A percentile compares a stretch with the other conserved stretches of the same genome.
phyloP scores from a whole-genome alignment of 2,329 filamentous ascomycete genomes.

The Neofusicoccum kwambonambiense region DNA sequence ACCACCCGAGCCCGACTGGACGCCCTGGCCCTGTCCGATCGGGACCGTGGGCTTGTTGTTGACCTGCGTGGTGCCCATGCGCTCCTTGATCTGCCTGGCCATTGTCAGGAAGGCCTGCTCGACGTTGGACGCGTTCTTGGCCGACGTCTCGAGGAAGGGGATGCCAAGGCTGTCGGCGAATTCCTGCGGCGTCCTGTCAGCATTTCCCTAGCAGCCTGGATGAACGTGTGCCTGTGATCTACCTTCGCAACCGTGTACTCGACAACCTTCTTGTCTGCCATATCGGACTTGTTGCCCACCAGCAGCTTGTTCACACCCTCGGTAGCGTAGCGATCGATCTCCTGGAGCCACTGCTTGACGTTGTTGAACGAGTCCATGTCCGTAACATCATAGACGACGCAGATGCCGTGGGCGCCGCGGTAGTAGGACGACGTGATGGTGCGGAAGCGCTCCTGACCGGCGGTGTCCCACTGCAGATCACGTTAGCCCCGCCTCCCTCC shows the following conservation, averaged over 20 bases:
- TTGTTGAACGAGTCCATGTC: constrained; percentile 99
- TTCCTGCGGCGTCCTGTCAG: constrained; percentile 61
- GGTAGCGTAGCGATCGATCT: constrained; percentile 98
- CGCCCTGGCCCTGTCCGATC: constrained; percentile 90
- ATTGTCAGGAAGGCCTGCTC: constrained; percentile 99
- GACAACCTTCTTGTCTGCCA: constrained; percentile 99
- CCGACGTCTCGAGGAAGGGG: constrained; percentile 98
- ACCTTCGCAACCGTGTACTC: constrained; percentile 99
- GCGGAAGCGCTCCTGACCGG: constrained; percentile 98
- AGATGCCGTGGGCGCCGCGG: constrained; percentile 97
- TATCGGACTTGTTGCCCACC: constrained; percentile 99
- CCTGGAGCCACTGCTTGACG: constrained; percentile 99
- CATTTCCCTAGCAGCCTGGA: background rate
- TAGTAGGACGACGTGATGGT: constrained; percentile 99
- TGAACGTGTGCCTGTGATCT: constrained; percentile 34
- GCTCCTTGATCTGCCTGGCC: constrained; percentile 99
- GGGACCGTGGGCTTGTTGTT: constrained; percentile 99
- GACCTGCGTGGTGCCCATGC: constrained; percentile 95
- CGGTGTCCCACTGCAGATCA: constrained; percentile 84
- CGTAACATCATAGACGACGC: constrained; percentile 99
- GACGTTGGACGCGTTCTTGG: constrained; percentile 99
- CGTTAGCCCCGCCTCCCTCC: constrained; percentile 20
- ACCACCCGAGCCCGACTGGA: constrained; percentile 79
- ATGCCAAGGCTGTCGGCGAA: constrained; percentile 98
- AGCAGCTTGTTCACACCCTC: constrained; percentile 99